Evolutionary conservation across 768 basidiomycete genomes (phyloP).

Genomic region (Agaricus sinodeliciosus): DNA sequence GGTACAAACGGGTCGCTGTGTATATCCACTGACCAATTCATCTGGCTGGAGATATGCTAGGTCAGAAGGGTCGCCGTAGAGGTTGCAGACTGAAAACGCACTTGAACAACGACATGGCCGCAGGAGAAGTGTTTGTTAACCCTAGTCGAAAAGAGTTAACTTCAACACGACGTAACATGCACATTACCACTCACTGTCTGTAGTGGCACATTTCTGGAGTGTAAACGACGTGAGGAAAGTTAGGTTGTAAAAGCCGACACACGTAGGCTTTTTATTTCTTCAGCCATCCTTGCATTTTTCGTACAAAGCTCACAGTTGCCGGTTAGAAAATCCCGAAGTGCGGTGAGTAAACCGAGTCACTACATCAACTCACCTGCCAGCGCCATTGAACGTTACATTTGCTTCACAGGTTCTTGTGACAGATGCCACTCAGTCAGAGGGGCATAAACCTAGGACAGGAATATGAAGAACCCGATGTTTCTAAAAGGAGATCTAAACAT

Average conservation of each 20-base stretch:
- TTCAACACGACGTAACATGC: not conserved
- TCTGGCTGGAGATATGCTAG: not conserved
- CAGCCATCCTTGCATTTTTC: not conserved
- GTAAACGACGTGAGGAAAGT: not conserved
- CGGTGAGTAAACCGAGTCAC: constrained; percentile 5
- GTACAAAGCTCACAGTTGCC: not conserved
- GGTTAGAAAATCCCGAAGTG: constrained; percentile 4
- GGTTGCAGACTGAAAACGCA: not conserved
- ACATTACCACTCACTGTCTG: not conserved
- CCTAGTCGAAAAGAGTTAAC: not conserved
- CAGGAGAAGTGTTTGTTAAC: constrained; percentile 1
- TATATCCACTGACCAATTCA: not conserved
- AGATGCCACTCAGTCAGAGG: constrained; percentile 3
- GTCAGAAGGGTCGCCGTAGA: not conserved
- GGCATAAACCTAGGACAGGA: not conserved
- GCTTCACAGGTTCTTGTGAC: not conserved
- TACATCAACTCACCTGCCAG: not conserved
- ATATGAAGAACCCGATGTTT: not conserved
- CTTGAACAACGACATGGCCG: not conserved
- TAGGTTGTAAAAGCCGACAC: not conserved
- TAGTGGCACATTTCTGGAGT: constrained; percentile 2
- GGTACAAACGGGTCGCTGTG: not conserved
- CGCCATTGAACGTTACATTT: not conserved
- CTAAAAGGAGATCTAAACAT: not conserved
- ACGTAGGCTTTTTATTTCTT: not conserved